Evolutionary conservation across 306 rosid species (phyloP), one percentile per base, ranked within the genome.

Genomic region (Boehmeria nivea): DNA sequence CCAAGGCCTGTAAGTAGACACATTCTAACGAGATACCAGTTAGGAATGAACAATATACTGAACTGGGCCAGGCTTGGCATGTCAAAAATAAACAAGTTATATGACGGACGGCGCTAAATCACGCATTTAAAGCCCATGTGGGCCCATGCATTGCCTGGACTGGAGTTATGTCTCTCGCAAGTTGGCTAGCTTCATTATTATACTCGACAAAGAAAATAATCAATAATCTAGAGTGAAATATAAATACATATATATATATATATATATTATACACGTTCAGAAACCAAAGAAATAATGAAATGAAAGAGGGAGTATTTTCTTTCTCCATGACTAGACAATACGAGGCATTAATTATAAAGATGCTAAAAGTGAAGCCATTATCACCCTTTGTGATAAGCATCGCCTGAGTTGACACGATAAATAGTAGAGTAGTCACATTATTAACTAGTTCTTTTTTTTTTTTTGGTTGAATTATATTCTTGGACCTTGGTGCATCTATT

Each of bases 61-160:
- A 37, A 57, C 15, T 38, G 61, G 61, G 49, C 49, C 49, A 57
- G 14, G 48, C 34, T 6, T 22, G 19, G 6, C n/a, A 4, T 36
- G 31, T n/a, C 57, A 52, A 50, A 15, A 6, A 27, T 17, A 8
- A 19, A 23, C 12, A 4, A n/a, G 11, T 2, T 0, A 54, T 27
- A 55, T 45, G 1, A 16, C 12, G 9, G 38, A 18, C 28, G 53
- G 43, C 39, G 31, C 52, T 43, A 31, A 27, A 14, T 37, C 46
- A 40, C 10, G 16, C 10, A 40, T 3, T 12, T 11, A 6, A 21
- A 6, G n/a, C 12, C 19, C 27, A 44, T 26, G 66, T 28, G 24
- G 63, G 52, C 51, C 60, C 51, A 16, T 23, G 14, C 20, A 14
- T n/a, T 24, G 0, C 33, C 37, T 20, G 49, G 37, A 34, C 22